phyloP scores from a whole-genome alignment of 2,329 filamentous ascomycete genomes.

The Botrytis aclada region DNA sequence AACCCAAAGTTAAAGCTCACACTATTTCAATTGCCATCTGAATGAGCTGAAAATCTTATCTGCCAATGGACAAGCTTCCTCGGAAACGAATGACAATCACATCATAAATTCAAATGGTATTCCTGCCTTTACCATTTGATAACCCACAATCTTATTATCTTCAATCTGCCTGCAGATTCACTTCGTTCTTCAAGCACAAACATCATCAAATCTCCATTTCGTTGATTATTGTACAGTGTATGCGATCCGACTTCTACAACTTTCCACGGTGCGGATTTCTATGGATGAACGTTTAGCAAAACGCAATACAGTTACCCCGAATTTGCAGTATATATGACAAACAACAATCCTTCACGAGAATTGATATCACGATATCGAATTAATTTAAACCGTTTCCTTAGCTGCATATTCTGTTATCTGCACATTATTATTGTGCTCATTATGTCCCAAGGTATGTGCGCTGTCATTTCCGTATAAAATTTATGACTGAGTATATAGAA shows the following conservation, averaged over 20 bases:
- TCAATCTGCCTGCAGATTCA: background rate
- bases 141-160: background rate
- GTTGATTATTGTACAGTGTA: background rate
- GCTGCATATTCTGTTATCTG: constrained; percentile 9
- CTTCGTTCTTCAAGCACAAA: background rate
- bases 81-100: background rate
- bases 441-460: constrained; percentile 20
- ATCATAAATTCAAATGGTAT: background rate
- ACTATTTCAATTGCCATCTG: background rate
- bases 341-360: constrained; percentile 1
- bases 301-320: background rate
- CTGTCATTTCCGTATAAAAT: background rate
- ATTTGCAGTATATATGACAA: constrained; percentile 5
- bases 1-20: background rate
- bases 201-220: background rate
- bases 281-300: background rate
- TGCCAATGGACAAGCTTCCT: background rate
- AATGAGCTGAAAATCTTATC: background rate
- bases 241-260: background rate
- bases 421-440: constrained; percentile 4
- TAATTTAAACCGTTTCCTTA: constrained; percentile 1
- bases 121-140: background rate
- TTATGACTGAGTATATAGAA: constrained; percentile 11
- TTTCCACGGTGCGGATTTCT: background rate
- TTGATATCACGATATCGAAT: background rate